These are phyloP conservation scores for Phytophthora sansomeana DNA, from an alignment of 352 stramenopile genomes.

Conservation along the genomic window DNA sequence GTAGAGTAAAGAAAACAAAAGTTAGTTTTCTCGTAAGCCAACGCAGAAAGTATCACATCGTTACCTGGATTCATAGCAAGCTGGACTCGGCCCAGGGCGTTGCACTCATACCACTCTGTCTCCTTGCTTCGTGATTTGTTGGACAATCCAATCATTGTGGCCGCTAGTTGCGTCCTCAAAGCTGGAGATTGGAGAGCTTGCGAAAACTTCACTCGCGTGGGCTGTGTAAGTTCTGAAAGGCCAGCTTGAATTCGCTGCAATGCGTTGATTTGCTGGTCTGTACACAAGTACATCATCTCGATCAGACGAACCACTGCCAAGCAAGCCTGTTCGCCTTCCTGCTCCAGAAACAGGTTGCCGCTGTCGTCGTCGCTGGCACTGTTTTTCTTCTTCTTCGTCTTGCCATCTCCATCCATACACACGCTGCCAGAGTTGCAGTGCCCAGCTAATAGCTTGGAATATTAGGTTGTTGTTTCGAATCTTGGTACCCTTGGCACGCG, in stretches of 20 bases:
- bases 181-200: conserved; percentile 67
- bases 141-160: conserved; percentile 73
- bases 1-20: conserved; percentile 10
- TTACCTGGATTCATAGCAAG: conserved; percentile 65
- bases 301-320: conserved; percentile 72
- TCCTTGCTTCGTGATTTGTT: conserved; percentile 83
- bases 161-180: conserved; percentile 67
- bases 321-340: conserved; percentile 73
- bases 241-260: conserved; percentile 73
- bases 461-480: conserved; percentile 77
- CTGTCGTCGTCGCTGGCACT: conserved; percentile 11
- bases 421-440: conserved; percentile 69
- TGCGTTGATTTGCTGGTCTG: conserved; percentile 76
- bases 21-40: conserved; percentile 2
- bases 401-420: conserved; percentile 60
- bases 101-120: conserved; percentile 84
- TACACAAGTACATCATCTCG: conserved; percentile 84
- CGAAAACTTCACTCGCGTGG: conserved; percentile 66
- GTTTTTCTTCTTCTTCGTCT: conserved; percentile 37
- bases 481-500: conserved; percentile 52
- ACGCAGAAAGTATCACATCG: background rate
- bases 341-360: conserved; percentile 31
- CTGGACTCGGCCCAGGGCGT: conserved; percentile 66
- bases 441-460: conserved; percentile 60
- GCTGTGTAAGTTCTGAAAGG: conserved; percentile 57